phyloP scores from a whole-genome alignment of 768 basidiomycete species.

The Russula emetica region DNA sequence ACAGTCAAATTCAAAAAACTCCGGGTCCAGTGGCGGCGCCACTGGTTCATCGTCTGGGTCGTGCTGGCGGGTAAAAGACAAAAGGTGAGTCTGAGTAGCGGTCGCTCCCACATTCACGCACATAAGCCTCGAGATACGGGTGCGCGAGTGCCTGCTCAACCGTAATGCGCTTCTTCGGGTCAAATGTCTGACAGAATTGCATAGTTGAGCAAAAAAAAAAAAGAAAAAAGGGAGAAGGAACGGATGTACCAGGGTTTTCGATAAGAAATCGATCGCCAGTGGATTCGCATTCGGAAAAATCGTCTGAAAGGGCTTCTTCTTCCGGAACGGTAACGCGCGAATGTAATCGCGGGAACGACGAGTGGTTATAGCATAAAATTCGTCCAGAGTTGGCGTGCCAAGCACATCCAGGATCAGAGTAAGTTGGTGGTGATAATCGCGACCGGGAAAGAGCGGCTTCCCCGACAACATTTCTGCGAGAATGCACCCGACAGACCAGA shows the following conservation, averaged over 20 bases:
- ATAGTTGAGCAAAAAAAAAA: background rate
- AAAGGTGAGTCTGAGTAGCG: constrained; percentile 2
- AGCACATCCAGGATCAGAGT: constrained; percentile 94
- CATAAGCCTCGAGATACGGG: constrained; percentile 91
- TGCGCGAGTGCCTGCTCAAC: constrained; percentile 94
- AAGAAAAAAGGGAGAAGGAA: background rate
- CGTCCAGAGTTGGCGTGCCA: constrained; percentile 94
- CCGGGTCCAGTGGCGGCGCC: constrained; percentile 90
- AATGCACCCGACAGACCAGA: constrained; percentile 86
- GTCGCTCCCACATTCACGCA: constrained; percentile 38
- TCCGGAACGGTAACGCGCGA: constrained; percentile 89
- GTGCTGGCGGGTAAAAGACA: constrained; percentile 47
- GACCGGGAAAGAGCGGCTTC: constrained; percentile 94
- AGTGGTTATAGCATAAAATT: constrained; percentile 96
- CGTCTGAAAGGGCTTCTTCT: constrained; percentile 72
- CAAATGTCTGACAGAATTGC: constrained; percentile 66
- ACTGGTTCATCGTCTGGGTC: constrained; percentile 96
- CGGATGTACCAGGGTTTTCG: constrained; percentile 67
- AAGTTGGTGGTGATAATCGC: constrained; percentile 95
- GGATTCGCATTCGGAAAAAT: constrained; percentile 91
- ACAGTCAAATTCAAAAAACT: constrained; percentile 98
- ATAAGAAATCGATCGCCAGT: constrained; percentile 69
- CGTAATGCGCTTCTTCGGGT: constrained; percentile 94
- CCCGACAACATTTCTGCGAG: constrained; percentile 97
- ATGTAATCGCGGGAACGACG: constrained; percentile 92